Percentiles rank a stretch among this genome's conserved stretches.
Evolutionary conservation across 345 rosid genomes (phyloP).

Genomic region (Pelargonium nanum): DNA sequence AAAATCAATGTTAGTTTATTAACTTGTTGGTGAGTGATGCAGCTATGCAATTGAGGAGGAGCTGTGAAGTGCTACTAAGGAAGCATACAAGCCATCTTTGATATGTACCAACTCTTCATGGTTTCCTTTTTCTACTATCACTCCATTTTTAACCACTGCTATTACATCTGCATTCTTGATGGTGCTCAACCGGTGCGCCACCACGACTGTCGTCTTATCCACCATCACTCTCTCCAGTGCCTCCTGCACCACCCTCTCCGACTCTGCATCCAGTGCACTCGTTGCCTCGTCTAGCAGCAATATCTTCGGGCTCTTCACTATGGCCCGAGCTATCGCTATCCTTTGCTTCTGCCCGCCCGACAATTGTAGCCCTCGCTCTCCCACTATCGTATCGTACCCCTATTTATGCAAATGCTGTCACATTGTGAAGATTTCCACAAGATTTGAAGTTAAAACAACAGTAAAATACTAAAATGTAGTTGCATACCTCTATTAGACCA

Average conservation of each 20-base stretch:
- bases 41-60: too few relatives aligned
- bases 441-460: too few relatives aligned
- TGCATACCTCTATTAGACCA: conserved; percentile 40
- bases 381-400: conserved; percentile 38
- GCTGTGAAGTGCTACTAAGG: neutral
- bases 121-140: conserved; percentile 39
- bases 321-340: conserved; percentile 42
- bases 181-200: conserved; percentile 38
- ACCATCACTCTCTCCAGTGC: conserved; percentile 32
- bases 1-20: too few relatives aligned
- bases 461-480: too few relatives aligned
- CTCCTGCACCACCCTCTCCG: conserved; percentile 32
- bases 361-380: conserved; percentile 37
- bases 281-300: conserved; percentile 51
- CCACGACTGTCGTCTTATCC: conserved; percentile 26
- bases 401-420: conserved; percentile 4
- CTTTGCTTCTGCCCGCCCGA: conserved; percentile 45
- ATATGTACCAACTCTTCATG: neutral
- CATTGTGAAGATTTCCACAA: neutral
- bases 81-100: neutral
- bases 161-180: conserved; percentile 50
- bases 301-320: conserved; percentile 41
- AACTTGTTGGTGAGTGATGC: too few relatives aligned
- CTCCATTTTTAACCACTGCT: conserved; percentile 47
- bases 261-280: conserved; percentile 41